Base-by-base conservation (phyloP, 768 basidiomycete species). In the Amanita inopinata region DNA sequence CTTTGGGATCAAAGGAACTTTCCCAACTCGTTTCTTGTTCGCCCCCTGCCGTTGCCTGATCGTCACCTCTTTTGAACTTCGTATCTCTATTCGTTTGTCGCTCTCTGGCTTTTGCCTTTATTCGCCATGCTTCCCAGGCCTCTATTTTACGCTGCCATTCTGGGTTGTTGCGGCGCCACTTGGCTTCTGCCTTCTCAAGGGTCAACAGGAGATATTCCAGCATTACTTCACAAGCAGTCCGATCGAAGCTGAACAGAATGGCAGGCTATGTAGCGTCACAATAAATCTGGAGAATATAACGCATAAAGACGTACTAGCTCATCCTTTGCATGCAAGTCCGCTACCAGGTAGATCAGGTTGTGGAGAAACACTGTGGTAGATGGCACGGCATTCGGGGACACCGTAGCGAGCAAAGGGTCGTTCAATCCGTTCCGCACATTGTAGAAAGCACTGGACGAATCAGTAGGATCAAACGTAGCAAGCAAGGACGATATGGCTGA, bases 221-320 rank as follows among this genome's bases (percentile, higher is more conserved):
- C 61, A 80, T 67, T n/a, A 57, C 49, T 52, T 82, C 79, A 53
- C 80, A 83, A 14, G 64, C 61, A 2, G 60, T 55, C 14, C 82
- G 70, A 49, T 82, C 77, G 50, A 84, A 81, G 40, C 65, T 71
- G 61, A 85, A 85, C 15, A 84, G 56, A 9, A 85, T 71, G 0
- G 79, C 82, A 3, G 80, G 80, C 78, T 80, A 40, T 14, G 38
- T 19, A 37, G 19, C 11, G 17, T 27, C 19, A 33, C 41, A 35
- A 25, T 12, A 18, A 43, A 12, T 20, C 14, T 30, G 2, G 14
- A 14, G 17, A 6, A 14, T 37, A 14, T 17, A 15, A 12, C 28
- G 37, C 39, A 22, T 8, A 36, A 34, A 4, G 30, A 61, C 78
- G 52, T 50, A 81, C 80, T 25, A 84, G 64, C 46, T 78, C 64